Conservation (phyloP, 2,329 filamentous ascomycete species). For the Bisporella sp. region DNA sequence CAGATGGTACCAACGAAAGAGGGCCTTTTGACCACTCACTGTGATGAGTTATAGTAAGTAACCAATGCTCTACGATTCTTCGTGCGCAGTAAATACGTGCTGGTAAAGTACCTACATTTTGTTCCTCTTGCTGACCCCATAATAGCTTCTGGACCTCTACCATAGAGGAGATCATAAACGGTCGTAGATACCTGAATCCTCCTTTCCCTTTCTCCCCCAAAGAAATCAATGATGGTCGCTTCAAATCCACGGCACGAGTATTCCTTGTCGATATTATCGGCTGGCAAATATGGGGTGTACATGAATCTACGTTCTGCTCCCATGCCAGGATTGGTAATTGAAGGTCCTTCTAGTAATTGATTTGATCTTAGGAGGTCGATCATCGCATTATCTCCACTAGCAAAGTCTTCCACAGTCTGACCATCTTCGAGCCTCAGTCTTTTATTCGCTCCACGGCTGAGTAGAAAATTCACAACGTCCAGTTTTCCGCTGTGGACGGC, state of each 20-base stretch:
- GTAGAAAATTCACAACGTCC: conserved; percentile 6
- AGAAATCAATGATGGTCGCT: conserved; percentile 1
- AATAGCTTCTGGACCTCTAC: not conserved
- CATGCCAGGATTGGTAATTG: not conserved
- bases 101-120: too few relatives aligned
- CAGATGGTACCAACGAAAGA: conserved; percentile 1
- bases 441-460: conserved; percentile 4
- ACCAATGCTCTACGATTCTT: too few relatives aligned
- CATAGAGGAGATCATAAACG: not conserved
- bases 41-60: not conserved
- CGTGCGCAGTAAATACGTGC: too few relatives aligned
- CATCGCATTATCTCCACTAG: not conserved
- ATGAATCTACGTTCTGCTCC: not conserved
- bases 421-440: conserved; percentile 1
- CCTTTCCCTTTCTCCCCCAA: not conserved
- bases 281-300: not conserved
- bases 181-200: not conserved
- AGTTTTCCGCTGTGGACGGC: conserved; percentile 13
- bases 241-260: conserved; percentile 1
- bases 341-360: conserved; percentile 1
- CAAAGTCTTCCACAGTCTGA: not conserved
- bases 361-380: not conserved
- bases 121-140: not conserved
- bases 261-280: not conserved
- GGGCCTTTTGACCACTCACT: not conserved